These are phyloP conservation scores for Acanthamoeba quina DNA, from an alignment of 208 protist genomes.

Conservation along the genomic window DNA sequence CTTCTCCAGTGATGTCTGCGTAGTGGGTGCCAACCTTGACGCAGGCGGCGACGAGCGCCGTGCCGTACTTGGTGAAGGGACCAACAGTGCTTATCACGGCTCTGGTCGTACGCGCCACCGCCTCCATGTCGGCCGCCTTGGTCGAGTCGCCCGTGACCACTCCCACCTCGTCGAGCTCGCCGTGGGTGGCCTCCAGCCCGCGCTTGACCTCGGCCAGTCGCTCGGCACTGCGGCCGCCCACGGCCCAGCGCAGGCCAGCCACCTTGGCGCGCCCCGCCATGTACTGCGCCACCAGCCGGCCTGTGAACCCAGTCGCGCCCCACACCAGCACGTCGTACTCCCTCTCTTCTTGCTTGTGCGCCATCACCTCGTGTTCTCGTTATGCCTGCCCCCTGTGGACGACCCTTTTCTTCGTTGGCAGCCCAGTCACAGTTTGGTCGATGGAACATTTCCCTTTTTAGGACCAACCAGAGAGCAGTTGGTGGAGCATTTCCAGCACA, in stretches of 20 bases:
- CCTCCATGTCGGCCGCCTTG: slow-evolving; percentile 17
- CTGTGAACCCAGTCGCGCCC: slow-evolving; percentile 87
- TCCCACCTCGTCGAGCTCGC: neutral
- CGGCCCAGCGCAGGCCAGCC: slow-evolving; percentile 80
- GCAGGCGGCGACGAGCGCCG: slow-evolving; percentile 78
- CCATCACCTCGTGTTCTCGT: too few relatives aligned
- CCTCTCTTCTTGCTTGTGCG: neutral
- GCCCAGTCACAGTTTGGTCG: too few relatives aligned
- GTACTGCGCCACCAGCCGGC: slow-evolving; percentile 82
- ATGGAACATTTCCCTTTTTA: too few relatives aligned
- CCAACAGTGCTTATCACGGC: slow-evolving; percentile 73
- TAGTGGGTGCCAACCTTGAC: slow-evolving; percentile 82
- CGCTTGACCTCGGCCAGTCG: neutral
- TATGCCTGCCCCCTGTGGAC: too few relatives aligned
- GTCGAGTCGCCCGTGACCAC: slow-evolving; percentile 40
- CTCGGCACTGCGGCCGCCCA: slow-evolving; percentile 80
- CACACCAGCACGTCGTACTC: slow-evolving; percentile 82
- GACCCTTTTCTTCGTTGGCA: too few relatives aligned
- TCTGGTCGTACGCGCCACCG: slow-evolving; percentile 21
- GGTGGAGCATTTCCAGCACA: too few relatives aligned
- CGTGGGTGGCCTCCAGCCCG: neutral
- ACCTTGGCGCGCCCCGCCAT: slow-evolving; percentile 70
- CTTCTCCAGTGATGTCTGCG: slow-evolving; percentile 85
- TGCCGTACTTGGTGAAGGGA: slow-evolving; percentile 78
- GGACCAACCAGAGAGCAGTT: too few relatives aligned